A percentile compares a stretch with the other conserved stretches of the same genome.
Conservation (phyloP, 139 green algal genomes). For the Monoraphidium neglectum region DNA sequence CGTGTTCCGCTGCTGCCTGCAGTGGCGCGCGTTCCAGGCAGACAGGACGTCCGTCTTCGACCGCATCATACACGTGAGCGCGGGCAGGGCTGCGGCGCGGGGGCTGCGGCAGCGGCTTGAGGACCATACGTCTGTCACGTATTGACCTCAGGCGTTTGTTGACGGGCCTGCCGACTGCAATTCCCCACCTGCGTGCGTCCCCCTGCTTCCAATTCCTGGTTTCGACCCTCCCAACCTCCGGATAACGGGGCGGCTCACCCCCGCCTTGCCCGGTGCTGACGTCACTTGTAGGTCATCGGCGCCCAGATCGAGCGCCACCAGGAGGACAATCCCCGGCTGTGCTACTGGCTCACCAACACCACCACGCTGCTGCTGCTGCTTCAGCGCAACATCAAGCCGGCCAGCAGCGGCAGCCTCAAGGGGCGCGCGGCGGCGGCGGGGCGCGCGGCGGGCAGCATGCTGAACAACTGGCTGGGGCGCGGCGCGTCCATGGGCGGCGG, state of each 20-base stretch:
- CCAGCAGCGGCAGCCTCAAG: constrained; percentile 40
- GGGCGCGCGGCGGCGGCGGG: constrained; percentile 15
- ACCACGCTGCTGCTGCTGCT: constrained; percentile 95
- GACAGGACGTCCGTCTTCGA: constrained; percentile 97
- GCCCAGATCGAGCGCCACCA: constrained; percentile 84
- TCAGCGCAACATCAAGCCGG: constrained; percentile 93
- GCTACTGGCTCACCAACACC: constrained; percentile 98
- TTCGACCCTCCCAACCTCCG: too few species aligned
- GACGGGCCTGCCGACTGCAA: too few species aligned
- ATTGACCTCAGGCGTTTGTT: too few species aligned
- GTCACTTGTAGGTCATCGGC: constrained; percentile 63
- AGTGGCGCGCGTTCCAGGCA: constrained; percentile 75
- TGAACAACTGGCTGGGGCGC: constrained; percentile 25
- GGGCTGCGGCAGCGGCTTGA: too few species aligned
- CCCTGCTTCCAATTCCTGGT: too few species aligned
- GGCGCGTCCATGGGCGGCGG: constrained; percentile 7
- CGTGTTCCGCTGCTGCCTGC: constrained; percentile 49
- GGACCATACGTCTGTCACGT: too few species aligned
- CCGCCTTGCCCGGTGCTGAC: constrained; percentile 3
- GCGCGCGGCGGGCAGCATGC: constrained; percentile 38
- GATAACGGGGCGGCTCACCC: too few species aligned
- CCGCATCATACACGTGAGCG: constrained; percentile 82
- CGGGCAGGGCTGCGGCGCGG: too few species aligned
- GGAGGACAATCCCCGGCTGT: constrained; percentile 87
- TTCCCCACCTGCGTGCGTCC: too few species aligned